Conservation (phyloP, 2,329 filamentous ascomycete genomes). For the Blastomyces gilchristii region DNA sequence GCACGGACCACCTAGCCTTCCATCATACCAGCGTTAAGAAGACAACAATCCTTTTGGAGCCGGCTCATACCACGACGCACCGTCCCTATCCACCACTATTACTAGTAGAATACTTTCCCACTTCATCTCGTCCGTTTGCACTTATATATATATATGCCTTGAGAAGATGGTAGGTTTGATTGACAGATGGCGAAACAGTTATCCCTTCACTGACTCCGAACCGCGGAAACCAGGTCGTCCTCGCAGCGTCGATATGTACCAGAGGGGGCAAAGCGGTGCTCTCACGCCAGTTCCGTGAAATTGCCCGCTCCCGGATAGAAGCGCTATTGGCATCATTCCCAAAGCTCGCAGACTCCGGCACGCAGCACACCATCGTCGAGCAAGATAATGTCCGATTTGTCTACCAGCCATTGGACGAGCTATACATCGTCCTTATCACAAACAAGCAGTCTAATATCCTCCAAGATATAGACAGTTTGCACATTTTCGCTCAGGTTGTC, state of each 20-base stretch:
- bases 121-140: neutral
- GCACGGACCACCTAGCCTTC: constrained; percentile 10
- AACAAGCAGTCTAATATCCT: constrained; percentile 99
- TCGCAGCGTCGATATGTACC: constrained; percentile 97
- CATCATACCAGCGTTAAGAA: neutral
- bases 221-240: constrained; percentile 62
- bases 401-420: constrained; percentile 95
- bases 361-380: constrained; percentile 95
- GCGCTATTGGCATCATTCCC: constrained; percentile 93
- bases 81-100: neutral
- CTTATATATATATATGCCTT: neutral
- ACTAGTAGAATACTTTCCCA: neutral
- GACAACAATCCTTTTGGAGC: constrained; percentile 6
- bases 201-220: neutral
- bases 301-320: constrained; percentile 93
- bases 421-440: constrained; percentile 99
- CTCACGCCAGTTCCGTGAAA: constrained; percentile 94
- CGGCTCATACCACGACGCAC: neutral
- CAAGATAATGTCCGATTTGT: constrained; percentile 99
- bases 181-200: constrained; percentile 12
- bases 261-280: constrained; percentile 96
- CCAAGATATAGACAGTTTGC: constrained; percentile 96
- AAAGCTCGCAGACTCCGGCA: constrained; percentile 90
- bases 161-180: constrained; percentile 22
- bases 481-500: constrained; percentile 95